Percentiles rank a stretch among this genome's conserved stretches.
These are phyloP conservation scores for Puccinellia tenuiflora DNA, from an alignment of 176 grass and related monocot species.

Conservation along the genomic window DNA sequence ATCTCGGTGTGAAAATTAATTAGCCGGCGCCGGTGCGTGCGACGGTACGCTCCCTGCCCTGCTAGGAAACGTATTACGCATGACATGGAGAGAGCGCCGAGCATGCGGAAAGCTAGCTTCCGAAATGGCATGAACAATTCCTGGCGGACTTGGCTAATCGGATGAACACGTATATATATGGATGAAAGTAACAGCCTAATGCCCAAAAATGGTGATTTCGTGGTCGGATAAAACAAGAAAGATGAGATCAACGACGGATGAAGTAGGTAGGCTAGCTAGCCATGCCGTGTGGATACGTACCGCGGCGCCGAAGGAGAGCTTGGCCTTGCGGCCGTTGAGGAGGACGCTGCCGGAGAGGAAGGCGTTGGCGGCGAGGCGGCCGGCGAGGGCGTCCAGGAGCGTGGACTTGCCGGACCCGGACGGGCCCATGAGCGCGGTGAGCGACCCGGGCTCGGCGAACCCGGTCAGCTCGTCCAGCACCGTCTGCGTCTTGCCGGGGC, in stretches of 20 bases:
- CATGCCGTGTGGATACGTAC: constrained; percentile 35
- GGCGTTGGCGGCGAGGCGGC: constrained; percentile 84
- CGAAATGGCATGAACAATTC: neutral
- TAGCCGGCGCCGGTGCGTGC: neutral
- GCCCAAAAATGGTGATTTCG: neutral
- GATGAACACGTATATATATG: neutral
- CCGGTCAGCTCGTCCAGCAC: constrained; percentile 91
- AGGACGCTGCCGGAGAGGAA: constrained; percentile 83
- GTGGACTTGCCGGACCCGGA: constrained; percentile 98
- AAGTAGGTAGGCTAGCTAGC: too few relatives aligned
- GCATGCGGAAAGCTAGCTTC: neutral
- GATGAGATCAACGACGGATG: too few relatives aligned
- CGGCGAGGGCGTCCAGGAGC: constrained; percentile 85
- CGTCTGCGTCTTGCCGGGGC: constrained; percentile 66
- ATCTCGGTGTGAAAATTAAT: neutral
- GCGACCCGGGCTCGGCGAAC: constrained; percentile 74
- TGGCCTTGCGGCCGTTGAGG: constrained; percentile 91
- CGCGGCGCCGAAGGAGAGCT: constrained; percentile 96
- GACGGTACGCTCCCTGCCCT: neutral
- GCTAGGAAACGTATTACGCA: neutral
- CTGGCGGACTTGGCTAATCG: neutral
- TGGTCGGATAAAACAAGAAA: neutral
- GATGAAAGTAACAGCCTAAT: neutral
- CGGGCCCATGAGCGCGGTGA: constrained; percentile 89
- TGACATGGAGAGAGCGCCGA: neutral